These are phyloP conservation scores for Coniella lustricola DNA, from an alignment of 2,329 filamentous ascomycete genomes.

Conservation along the genomic window DNA sequence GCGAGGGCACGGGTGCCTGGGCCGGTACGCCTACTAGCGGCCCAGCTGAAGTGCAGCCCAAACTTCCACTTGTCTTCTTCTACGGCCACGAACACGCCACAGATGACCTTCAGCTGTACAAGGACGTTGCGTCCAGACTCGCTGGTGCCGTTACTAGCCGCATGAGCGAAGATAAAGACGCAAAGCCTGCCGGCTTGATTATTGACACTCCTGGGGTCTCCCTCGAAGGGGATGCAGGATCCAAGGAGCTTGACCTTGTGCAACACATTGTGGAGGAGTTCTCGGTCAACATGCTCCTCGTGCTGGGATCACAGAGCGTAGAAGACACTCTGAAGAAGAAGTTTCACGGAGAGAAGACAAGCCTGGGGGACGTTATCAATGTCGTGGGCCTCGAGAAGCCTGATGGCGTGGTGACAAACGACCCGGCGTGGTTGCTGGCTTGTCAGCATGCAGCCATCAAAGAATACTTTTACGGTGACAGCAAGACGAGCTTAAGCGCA, in stretches of 20 bases:
- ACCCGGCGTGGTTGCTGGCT: slow-evolving; percentile 66
- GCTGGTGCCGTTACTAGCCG: slow-evolving; percentile 72
- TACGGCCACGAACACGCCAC: slow-evolving; percentile 70
- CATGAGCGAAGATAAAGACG: slow-evolving; percentile 65
- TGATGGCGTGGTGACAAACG: slow-evolving; percentile 73
- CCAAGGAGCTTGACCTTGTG: slow-evolving; percentile 64
- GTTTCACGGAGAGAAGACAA: slow-evolving; percentile 51
- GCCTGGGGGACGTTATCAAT: slow-evolving; percentile 59
- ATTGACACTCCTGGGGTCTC: slow-evolving; percentile 75
- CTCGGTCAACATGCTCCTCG: slow-evolving; percentile 71
- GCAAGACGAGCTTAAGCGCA: slow-evolving; percentile 70
- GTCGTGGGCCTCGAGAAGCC: slow-evolving; percentile 78
- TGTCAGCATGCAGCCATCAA: slow-evolving; percentile 70
- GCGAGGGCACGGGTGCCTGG: slow-evolving; percentile 70
- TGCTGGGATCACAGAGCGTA: slow-evolving; percentile 72
- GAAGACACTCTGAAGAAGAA: slow-evolving; percentile 66
- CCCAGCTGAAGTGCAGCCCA: slow-evolving; percentile 80
- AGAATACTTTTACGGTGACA: slow-evolving; percentile 90
- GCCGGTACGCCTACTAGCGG: slow-evolving; percentile 87
- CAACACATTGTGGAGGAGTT: slow-evolving; percentile 63
- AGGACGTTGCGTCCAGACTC: slow-evolving; percentile 65
- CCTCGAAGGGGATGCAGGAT: slow-evolving; percentile 46
- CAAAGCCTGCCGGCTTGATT: slow-evolving; percentile 69
- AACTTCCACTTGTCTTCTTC: slow-evolving; percentile 85
- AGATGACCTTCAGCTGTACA: slow-evolving; percentile 66